Conservation (phyloP, 805 yeast genomes). For the Allodekkera sacchari region DNA sequence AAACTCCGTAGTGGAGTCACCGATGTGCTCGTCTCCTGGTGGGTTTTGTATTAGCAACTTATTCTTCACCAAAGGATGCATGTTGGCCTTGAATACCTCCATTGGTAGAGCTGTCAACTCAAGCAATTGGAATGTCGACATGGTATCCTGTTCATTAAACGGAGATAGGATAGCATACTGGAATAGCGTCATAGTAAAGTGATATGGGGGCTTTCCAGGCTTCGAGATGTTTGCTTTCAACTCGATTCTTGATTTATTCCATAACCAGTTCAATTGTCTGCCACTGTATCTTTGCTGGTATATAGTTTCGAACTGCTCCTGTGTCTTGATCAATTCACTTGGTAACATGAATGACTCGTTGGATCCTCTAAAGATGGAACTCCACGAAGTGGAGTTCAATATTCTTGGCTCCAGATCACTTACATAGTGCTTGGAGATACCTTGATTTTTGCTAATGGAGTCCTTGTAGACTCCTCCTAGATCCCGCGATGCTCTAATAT, state of each 20-base stretch:
- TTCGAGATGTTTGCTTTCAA: conserved; percentile 64
- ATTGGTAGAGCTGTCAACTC: conserved; percentile 61
- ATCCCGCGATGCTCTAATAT: conserved; percentile 77
- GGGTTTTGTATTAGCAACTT: conserved; percentile 66
- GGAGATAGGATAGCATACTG: conserved; percentile 83
- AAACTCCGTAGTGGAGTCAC: conserved; percentile 48
- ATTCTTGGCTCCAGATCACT: conserved; percentile 25
- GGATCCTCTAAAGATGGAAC: conserved; percentile 20
- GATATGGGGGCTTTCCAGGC: conserved; percentile 73
- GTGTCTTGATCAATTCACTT: conserved; percentile 50
- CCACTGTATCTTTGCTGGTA: conserved; percentile 77
- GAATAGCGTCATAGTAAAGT: conserved; percentile 71
- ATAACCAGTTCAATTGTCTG: conserved; percentile 87
- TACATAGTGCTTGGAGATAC: conserved; percentile 13
- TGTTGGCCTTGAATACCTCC: conserved; percentile 64
- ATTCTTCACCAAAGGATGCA: conserved; percentile 71
- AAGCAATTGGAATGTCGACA: conserved; percentile 51
- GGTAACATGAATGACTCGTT: conserved; percentile 55
- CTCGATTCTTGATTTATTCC: conserved; percentile 92
- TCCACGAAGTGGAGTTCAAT: conserved; percentile 25
- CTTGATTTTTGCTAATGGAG: conserved; percentile 9
- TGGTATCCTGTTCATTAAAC: conserved; percentile 62
- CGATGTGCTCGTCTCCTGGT: conserved; percentile 44
- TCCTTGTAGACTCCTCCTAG: conserved; percentile 39
- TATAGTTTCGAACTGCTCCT: conserved; percentile 56